Evolutionary conservation across 176 grass and related monocot genomes (phyloP), one percentile per base, ranked within the genome.

Genomic region (Pontederia crassipes): DNA sequence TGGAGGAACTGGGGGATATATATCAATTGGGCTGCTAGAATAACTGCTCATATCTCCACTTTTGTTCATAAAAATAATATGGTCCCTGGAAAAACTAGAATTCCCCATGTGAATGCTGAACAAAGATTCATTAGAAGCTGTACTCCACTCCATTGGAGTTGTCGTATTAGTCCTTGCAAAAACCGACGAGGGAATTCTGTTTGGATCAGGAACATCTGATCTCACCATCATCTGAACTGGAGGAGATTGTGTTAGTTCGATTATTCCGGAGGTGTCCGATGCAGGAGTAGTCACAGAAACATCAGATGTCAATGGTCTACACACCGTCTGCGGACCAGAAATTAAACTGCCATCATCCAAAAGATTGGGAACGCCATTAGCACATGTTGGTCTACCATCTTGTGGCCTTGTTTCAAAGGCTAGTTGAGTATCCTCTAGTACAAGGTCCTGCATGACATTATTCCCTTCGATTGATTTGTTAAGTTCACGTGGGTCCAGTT

Each of bases 61-160:
- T 18, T 81, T 86, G 13, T 63, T 66, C 45, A 78, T 78, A 48
- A 84, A 8, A 18, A 73, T 59, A 28, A 75, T 16, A 70, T 71
- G 69, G 32, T 89, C 86, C 46, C 68, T 72, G 0, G 80, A 74
- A n/a, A 89, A 87, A 61, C 82, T 82, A 0, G 85, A 51, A 28
- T 95, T 89, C 17, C 77, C 79, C 0, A 78, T 54, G 4, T 83
- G 81, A 52, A 95, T 89, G 59, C 89, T 89, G 15, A 95, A 95
- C 32, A 95, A 84, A 27, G 82, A 89, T 57, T 95, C 89, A 45
- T 95, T 95, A 1, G 89, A 95, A 0, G 79, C 78, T 52, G 89
- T 66, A 1, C 85, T 95, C 89, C 85, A 89, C 17, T 95, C 89
- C 3, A 66, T 48, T 2, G 62, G 85, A 2, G 79, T 32, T 9